Evolutionary conservation across 192 early-diverging fungal genomes (phyloP).

Genomic region (Pecoramyces ruminantium): DNA sequence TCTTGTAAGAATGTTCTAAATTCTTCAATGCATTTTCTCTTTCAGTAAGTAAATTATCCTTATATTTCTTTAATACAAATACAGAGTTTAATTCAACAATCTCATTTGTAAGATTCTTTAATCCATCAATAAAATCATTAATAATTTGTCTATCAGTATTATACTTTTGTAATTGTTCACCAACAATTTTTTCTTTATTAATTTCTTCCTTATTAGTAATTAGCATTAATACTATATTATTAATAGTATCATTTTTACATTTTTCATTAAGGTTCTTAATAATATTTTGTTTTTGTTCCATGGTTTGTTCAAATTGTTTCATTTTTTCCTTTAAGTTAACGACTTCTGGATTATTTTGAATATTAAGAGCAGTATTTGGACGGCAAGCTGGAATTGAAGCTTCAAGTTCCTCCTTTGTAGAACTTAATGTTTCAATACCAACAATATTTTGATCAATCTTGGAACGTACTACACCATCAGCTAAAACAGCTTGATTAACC

Average conservation of each 20-base stretch:
- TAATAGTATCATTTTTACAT: not conserved
- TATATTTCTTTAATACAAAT: not conserved
- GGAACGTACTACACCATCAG: not conserved
- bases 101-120: not conserved
- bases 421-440: not conserved
- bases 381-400: not conserved
- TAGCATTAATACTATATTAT: not conserved
- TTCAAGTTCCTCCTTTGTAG: not conserved
- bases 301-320: not conserved
- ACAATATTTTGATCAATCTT: not conserved
- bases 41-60: not conserved
- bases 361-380: not conserved
- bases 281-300: not conserved
- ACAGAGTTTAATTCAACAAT: not conserved
- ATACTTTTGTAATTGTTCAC: not conserved
- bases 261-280: not conserved
- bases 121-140: not conserved
- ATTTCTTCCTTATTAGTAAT: not conserved
- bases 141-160: not conserved
- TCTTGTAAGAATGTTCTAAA: not conserved
- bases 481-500: not conserved
- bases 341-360: not conserved
- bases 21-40: not conserved
- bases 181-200: not conserved
- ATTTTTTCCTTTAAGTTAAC: not conserved